Base-by-base conservation (phyloP, 2,329 filamentous ascomycete species). In the Metarhizium sp. region DNA sequence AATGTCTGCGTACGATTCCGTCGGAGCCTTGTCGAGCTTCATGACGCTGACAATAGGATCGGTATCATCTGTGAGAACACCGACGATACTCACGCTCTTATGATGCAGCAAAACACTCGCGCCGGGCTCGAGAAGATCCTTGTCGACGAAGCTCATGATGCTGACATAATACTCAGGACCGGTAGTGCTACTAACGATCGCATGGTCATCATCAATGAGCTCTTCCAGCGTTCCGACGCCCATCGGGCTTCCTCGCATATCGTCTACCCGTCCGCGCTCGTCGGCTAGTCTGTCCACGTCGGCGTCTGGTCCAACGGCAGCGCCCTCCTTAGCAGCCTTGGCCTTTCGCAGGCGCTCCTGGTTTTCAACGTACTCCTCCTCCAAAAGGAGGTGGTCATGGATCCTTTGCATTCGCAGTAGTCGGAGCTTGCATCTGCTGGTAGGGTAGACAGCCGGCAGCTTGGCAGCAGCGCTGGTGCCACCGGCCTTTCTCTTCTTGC, bases 91-190 rank as follows among this genome's bases (percentile, higher is more conserved):
- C 52, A 97, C 92, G 53, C 89, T 95, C 78, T 99, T 99, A 74
- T 99, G 94, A 68, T 99, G 94, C 57, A 99, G 78, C 51, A 99
- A 78, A 51, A 99, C 94, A 65, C 91, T 96, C 18, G 94, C 91
- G 58, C 95, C 95, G 1, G 94, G 94, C 73, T 99, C 94, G 47
- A 99, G 81, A 4, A 99, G 83, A 67, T 99, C 94, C 75, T 99
- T 99, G 79, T 99, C 94, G 62, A 99, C 94, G 67, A 99, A 99
- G 55, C 92, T 96, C 94, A 97, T 97, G 81, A 99, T 99, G 64
- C 92, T 96, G 62, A 99, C 94, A 71, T 97, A 99, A 80, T 96
- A 99, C 72, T 99, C 94, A 1, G 94, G 94, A 0, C 94, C 94
- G 6, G 94, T 97, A 0, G 94, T 95, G 71, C 91, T 96, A 18